phyloP scores from a whole-genome alignment of 2,329 filamentous ascomycete genomes.

The Sporothrix mexicana region DNA sequence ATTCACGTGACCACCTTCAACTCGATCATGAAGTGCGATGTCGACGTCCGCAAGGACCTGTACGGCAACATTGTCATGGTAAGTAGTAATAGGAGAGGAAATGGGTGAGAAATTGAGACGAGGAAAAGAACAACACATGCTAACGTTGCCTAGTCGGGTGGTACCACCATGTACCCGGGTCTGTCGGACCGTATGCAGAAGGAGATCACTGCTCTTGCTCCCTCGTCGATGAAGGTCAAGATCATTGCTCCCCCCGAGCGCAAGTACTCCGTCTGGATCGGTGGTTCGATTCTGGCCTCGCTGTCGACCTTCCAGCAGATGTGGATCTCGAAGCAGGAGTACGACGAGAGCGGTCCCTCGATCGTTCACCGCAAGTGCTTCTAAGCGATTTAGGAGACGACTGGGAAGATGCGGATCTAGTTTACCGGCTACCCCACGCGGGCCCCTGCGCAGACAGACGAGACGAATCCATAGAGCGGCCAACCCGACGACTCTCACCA shows the following conservation, averaged over 20 bases:
- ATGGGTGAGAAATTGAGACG: background rate
- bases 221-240: constrained; percentile 99
- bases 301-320: constrained; percentile 99
- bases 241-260: constrained; percentile 99
- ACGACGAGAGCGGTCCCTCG: constrained; percentile 99
- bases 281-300: constrained; percentile 99
- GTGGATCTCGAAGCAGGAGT: constrained; percentile 99
- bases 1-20: constrained; percentile 99
- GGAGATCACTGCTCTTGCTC: constrained; percentile 99
- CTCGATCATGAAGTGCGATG: constrained; percentile 99
- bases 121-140: constrained; percentile 34
- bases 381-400: constrained; percentile 64
- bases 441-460: constrained; percentile 52
- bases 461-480: constrained; percentile 37
- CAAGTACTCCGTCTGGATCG: constrained; percentile 99
- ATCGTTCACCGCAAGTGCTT: constrained; percentile 99
- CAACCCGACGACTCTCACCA: background rate
- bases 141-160: constrained; percentile 71
- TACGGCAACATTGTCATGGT: constrained; percentile 99
- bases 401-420: constrained; percentile 11
- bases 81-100: background rate
- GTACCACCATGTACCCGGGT: constrained; percentile 99
- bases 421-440: constrained; percentile 37
- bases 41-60: constrained; percentile 99
- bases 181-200: constrained; percentile 99